Conservation (phyloP, 2,329 filamentous ascomycete species). For the Paramyrothecium roridum region DNA sequence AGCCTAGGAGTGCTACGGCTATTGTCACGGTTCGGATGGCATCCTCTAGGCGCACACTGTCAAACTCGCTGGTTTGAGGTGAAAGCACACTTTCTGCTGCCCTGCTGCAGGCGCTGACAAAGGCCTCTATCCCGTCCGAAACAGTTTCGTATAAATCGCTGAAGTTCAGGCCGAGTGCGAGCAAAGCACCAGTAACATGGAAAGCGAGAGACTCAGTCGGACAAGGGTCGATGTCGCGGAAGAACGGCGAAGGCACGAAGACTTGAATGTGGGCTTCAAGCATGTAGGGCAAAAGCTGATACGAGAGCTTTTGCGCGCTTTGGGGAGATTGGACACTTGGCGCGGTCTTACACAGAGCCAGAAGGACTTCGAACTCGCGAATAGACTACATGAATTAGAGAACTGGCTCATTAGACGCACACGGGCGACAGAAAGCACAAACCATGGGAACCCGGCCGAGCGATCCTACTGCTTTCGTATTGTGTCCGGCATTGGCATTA, state of each 20-base stretch:
- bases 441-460: constrained; percentile 61
- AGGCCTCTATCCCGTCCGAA: constrained; percentile 64
- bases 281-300: constrained; percentile 79
- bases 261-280: constrained; percentile 78
- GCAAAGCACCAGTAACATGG: constrained; percentile 73
- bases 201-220: constrained; percentile 83
- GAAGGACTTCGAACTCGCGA: constrained; percentile 85
- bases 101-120: constrained; percentile 67
- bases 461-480: constrained; percentile 34
- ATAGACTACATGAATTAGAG: constrained; percentile 57
- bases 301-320: constrained; percentile 74
- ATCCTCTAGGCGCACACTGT: constrained; percentile 60
- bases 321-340: constrained; percentile 67
- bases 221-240: constrained; percentile 79
- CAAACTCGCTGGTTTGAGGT: constrained; percentile 52
- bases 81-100: constrained; percentile 55
- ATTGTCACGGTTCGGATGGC: constrained; percentile 70
- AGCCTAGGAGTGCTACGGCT: constrained; percentile 82
- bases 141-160: constrained; percentile 64
- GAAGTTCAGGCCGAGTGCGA: constrained; percentile 77
- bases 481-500: constrained; percentile 42
- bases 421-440: constrained; percentile 14
- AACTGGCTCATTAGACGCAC: neutral
- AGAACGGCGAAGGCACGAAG: constrained; percentile 76
- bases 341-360: constrained; percentile 88